These are phyloP conservation scores for Akebia trifoliata DNA, from an alignment of 164 flowering plant species.

Conservation along the genomic window DNA sequence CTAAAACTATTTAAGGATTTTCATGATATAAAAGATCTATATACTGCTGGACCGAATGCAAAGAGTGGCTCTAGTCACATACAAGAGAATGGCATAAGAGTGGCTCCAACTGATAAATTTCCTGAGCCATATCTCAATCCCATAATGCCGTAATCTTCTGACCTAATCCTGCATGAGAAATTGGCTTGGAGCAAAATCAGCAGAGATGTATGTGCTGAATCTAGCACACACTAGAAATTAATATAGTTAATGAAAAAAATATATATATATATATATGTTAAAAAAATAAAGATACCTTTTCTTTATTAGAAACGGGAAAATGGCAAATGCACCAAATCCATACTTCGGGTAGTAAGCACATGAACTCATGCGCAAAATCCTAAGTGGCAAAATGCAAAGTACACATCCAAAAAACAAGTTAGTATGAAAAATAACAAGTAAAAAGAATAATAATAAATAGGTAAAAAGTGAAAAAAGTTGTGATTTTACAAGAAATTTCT, in stretches of 20 bases:
- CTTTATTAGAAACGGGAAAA: conserved; percentile 54
- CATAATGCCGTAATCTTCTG: conserved; percentile 68
- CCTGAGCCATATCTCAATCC: conserved; percentile 87
- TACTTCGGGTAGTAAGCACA: conserved; percentile 69
- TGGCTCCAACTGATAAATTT: conserved; percentile 72
- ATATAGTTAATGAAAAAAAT: too few species aligned
- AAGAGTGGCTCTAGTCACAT: conserved; percentile 26
- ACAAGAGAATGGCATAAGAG: conserved; percentile 63
- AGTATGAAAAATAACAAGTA: conserved; percentile 11
- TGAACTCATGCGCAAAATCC: conserved; percentile 74
- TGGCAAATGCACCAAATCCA: conserved; percentile 90
- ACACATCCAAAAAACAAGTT: neutral
- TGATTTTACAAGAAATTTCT: conserved; percentile 22
- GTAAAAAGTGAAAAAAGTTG: too few species aligned
- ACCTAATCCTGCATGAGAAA: conserved; percentile 39
- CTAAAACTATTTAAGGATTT: too few species aligned
- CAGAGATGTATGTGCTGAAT: neutral
- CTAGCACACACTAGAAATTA: too few species aligned
- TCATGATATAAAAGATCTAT: too few species aligned
- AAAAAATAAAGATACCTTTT: conserved; percentile 45
- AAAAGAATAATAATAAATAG: too few species aligned
- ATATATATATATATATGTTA: neutral
- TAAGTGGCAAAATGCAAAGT: conserved; percentile 18
- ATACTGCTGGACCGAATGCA: too few species aligned
- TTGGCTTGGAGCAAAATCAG: conserved; percentile 5